These are phyloP conservation scores for Piper betle DNA, from an alignment of 164 flowering plant genomes.

Conservation along the genomic window DNA sequence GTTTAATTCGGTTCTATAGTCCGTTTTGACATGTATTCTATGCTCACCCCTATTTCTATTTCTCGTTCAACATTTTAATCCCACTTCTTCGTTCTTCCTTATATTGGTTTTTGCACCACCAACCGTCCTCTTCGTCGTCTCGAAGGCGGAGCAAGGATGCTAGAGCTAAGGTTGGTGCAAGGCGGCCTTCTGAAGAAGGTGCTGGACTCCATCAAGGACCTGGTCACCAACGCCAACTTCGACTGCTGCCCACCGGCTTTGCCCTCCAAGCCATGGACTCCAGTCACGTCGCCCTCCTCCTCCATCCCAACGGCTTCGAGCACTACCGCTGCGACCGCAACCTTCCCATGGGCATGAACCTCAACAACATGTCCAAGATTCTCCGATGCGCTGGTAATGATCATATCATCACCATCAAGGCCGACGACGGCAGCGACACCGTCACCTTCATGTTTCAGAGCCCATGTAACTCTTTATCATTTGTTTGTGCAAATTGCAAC, in stretches of 20 bases:
- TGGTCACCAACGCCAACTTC: conserved; percentile 44
- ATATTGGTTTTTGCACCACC: neutral
- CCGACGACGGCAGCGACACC: conserved; percentile 34
- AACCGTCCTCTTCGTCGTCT: neutral
- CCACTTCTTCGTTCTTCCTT: no score
- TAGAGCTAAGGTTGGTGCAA: conserved; percentile 40
- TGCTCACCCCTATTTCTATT: no score
- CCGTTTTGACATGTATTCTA: no score
- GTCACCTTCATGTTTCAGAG: conserved; percentile 44
- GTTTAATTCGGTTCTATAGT: no score
- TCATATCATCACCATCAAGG: conserved; percentile 41
- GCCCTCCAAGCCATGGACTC: conserved; percentile 52
- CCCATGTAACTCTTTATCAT: conserved; percentile 21
- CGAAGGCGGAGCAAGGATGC: conserved; percentile 13
- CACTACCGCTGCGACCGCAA: conserved; percentile 43
- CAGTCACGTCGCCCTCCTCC: conserved; percentile 44
- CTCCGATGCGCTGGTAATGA: conserved; percentile 35
- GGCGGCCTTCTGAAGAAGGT: conserved; percentile 43
- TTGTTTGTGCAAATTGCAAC: no score
- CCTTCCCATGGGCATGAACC: conserved; percentile 42
- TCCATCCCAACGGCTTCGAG: conserved; percentile 42
- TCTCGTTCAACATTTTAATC: no score
- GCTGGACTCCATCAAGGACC: conserved; percentile 36
- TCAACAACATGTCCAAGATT: conserved; percentile 38
- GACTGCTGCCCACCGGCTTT: conserved; percentile 46